Conservation (phyloP, 805 yeast species). For the Wickerhamomyces pijperi region DNA sequence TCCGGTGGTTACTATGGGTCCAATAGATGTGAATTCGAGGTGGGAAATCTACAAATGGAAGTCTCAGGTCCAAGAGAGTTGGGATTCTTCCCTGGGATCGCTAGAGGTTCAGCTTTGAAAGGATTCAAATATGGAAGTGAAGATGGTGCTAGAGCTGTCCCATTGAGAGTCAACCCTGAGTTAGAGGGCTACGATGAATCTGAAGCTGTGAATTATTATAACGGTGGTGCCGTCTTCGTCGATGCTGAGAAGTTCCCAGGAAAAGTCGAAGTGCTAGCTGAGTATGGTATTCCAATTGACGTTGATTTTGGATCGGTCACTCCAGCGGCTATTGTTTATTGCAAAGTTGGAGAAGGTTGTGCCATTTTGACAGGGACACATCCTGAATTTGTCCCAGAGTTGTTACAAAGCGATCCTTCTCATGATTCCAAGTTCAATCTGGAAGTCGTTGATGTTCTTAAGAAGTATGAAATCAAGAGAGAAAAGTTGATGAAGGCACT, state of each 20-base stretch:
- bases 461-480: constrained; percentile 35
- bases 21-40: constrained; percentile 70
- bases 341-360: constrained; percentile 61
- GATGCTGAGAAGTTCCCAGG: constrained; percentile 49
- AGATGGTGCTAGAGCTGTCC: constrained; percentile 57
- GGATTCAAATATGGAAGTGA: constrained; percentile 79
- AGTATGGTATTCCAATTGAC: constrained; percentile 45
- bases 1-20: constrained; percentile 92
- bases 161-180: constrained; percentile 27
- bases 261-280: constrained; percentile 64
- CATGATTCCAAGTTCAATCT: constrained; percentile 19
- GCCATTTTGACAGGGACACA: constrained; percentile 79
- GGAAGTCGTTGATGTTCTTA: constrained; percentile 29
- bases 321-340: constrained; percentile 62
- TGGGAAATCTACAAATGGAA: constrained; percentile 57
- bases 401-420: constrained; percentile 23
- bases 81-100: constrained; percentile 69
- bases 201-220: constrained; percentile 38
- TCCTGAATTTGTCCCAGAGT: constrained; percentile 69
- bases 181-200: constrained; percentile 20
- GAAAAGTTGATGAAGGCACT: constrained; percentile 44
- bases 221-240: constrained; percentile 86
- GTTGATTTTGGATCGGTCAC: constrained; percentile 28
- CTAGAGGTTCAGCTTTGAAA: constrained; percentile 68
- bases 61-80: constrained; percentile 83